Base-by-base conservation (phyloP, 768 basidiomycete genomes). In the Clitopilus passeckerianus region DNA sequence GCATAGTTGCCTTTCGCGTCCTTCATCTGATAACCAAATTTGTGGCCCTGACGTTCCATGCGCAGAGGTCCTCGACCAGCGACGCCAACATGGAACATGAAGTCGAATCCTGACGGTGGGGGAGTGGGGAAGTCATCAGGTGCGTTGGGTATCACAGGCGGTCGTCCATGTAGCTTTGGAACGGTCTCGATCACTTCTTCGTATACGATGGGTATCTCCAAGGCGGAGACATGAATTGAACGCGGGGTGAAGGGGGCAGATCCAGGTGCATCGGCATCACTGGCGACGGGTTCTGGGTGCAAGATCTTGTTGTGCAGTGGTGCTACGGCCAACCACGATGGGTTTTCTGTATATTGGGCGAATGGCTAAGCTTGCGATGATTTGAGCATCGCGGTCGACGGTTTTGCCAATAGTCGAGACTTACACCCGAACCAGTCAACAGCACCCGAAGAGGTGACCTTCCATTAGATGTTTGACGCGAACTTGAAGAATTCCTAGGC, bases 291-390 rank as follows among this genome's bases (percentile, higher is more conserved):
- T 62, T 82, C 77, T 24, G 77, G 71, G 23, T 68, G 71, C 8
- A 88, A 71, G 59, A 82, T 64, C 43, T 75, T 72, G 67, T 89
- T 82, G 65, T 88, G 84, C 20, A 90, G 75, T 9, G 83, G 77
- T 61, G 80, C 74, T 10, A 86, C 86, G 34, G 87, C 87, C 6
- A 86, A 75, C 88, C 89, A 90, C 20, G 88, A 89, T 1, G 89
- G 88, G 65, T 90, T 90, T 58, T 77, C 77, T 55, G 73, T 65
- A 64, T 80, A 81, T 18, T 81, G 79, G 55, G 76, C 70, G 68
- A 85, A 86, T 24, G 86, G 85, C 83, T 86, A 66, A 61, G 54
- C 61, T 66, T 62, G 59, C 64, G 54, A 58, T 56, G 41, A 56
- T 57, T 66, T 59, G 61, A 59, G 60, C 50, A 52, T 61, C 53